Base-by-base conservation (phyloP, 2,329 filamentous ascomycete genomes). In the Fusarium newnesense region DNA sequence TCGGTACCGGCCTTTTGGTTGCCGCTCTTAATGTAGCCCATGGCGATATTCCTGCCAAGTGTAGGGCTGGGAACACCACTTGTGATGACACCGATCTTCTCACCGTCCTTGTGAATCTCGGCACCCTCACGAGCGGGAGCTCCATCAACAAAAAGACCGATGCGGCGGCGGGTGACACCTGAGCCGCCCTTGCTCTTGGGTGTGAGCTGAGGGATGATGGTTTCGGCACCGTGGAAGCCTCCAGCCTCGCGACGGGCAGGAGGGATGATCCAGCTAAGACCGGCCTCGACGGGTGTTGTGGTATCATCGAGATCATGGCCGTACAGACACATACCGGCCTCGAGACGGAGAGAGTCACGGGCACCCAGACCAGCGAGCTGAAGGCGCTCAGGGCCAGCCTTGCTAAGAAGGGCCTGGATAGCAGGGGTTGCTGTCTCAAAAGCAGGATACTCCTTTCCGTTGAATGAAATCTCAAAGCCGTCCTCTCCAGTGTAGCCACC, bases 321-420 rank as follows among this genome's bases (percentile, higher is more conserved):
- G 84, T 99, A 99, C n/a, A 99, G 88, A 83, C 96, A 99, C 96
- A 99, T 97, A 69, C 96, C 96, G 1, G 96, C 96, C 85, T 99
- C 96, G 36, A 99, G 90, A 52, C 96, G 92, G 67, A 99, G 90
- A 70, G 93, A 97, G 83, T 99, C 96, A 73, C 96, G 90, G 5
- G 96, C 94, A 15, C 95, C 96, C 1, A 99, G 89, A 7, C 96
- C 96, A 4, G 96, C 95, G 50, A 97, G 89, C 78, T 93, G 92
- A 21, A 97, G 86, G 58, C 83, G 84, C 70, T 88, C 86, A 7
- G 86, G 83, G 16, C 91, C 89, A 32, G 91, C 91, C 37, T 88
- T 85, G 44, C 87, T 81, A 52, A 97, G 88, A 30, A 97, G 87
- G 30, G 90, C 85, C 80, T 95, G 87, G 9, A 93, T 92, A 30